Conservation (phyloP, 2,329 filamentous ascomycete species). For the Chalaropsis ovoidea region DNA sequence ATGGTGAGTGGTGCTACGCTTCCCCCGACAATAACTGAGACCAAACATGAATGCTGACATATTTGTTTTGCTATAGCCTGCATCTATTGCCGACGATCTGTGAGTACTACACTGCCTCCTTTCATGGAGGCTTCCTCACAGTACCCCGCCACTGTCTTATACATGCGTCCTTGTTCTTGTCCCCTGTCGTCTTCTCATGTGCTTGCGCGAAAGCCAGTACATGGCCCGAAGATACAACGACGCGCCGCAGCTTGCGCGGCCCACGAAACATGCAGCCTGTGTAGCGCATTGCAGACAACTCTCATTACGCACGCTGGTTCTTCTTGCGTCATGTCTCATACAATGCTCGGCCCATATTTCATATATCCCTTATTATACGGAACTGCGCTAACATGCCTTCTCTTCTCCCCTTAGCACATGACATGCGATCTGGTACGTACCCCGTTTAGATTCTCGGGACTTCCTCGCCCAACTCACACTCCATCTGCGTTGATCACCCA, state of each 20-base stretch:
- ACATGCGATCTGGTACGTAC: constrained; percentile 77
- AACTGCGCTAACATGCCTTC: constrained; percentile 18
- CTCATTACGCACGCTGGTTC: background rate
- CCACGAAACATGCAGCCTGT: background rate
- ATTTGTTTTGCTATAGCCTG: constrained; percentile 53
- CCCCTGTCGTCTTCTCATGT: background rate
- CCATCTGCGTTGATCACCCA: background rate
- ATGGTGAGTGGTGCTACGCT: constrained; percentile 49
- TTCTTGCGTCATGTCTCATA: background rate
- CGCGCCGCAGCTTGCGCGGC: background rate
- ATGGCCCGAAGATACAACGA: background rate
- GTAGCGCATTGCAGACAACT: background rate
- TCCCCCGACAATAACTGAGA: background rate
- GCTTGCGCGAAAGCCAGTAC: background rate
- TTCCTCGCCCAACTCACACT: background rate
- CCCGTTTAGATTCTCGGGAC: background rate
- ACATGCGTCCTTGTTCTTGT: background rate
- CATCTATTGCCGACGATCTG: constrained; percentile 82
- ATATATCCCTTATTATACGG: background rate
- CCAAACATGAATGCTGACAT: constrained; percentile 26
- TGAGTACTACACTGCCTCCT: constrained; percentile 43
- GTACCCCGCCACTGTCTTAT: background rate
- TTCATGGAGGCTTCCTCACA: background rate
- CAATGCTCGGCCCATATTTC: background rate
- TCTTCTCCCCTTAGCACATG: constrained; percentile 56